phyloP scores from a whole-genome alignment of 1,284 basidiomycete species.

The Leccinum pachyderme region DNA sequence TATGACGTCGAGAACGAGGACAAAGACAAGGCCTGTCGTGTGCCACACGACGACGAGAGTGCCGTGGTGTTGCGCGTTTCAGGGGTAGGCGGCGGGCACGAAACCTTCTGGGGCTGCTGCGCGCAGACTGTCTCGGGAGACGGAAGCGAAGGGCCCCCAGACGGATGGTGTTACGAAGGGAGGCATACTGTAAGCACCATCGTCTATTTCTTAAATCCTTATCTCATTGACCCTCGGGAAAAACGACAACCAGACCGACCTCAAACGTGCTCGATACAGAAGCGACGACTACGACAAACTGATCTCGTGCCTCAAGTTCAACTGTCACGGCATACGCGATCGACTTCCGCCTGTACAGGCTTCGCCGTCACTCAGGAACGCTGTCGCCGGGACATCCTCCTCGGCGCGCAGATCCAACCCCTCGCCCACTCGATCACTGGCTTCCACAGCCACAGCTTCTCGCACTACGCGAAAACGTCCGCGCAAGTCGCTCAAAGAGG shows the following conservation, averaged over 20 bases:
- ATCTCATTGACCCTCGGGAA: not conserved
- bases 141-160: slow-evolving; percentile 75
- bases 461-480: slow-evolving; percentile 24
- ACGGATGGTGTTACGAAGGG: slow-evolving; percentile 82
- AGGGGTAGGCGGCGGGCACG: slow-evolving; percentile 36
- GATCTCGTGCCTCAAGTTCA: slow-evolving; percentile 50
- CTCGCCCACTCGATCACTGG: slow-evolving; percentile 28
- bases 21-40: slow-evolving; percentile 48
- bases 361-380: slow-evolving; percentile 7
- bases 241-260: slow-evolving; percentile 49
- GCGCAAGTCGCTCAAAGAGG: slow-evolving; percentile 23
- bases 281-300: slow-evolving; percentile 72
- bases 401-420: slow-evolving; percentile 24
- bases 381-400: slow-evolving; percentile 7
- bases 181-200: slow-evolving; percentile 59
- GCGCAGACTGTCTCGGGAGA: slow-evolving; percentile 66
- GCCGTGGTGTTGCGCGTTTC: slow-evolving; percentile 46
- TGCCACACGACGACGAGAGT: slow-evolving; percentile 56
- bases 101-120: slow-evolving; percentile 69
- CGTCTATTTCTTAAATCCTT: not conserved
- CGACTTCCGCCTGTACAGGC: slow-evolving; percentile 25
- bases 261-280: slow-evolving; percentile 72
- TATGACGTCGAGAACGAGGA: slow-evolving; percentile 54
- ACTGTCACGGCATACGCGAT: slow-evolving; percentile 49
- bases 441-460: slow-evolving; percentile 5